Base-by-base conservation (phyloP, 345 rosid genomes). In the Citrus unshiu region DNA sequence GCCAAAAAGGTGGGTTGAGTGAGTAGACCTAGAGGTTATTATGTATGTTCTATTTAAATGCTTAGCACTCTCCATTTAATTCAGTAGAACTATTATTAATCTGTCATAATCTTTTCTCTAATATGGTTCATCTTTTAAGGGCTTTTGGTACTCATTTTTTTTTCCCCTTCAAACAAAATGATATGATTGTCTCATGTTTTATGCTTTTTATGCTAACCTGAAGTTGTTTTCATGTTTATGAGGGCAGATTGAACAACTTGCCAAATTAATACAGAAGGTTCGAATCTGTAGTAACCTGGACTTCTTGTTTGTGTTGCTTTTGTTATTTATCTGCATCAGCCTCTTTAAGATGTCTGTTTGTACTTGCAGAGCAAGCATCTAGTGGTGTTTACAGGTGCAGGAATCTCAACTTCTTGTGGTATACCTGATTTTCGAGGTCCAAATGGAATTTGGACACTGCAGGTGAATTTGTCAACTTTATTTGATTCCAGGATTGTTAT, bases 401-500 rank as follows among this genome's bases (percentile, higher is more conserved):
- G 99, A 80, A 94, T 94, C 83, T 96, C 99, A 73, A 94, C 99
- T 59, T 91, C 99, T 79, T 92, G 99, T 82, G 97, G 99, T 58
- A 96, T 96, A 77, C 98, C 99, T 79, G 97, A 96, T 86, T 93
- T 96, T 85, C 88, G 99, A 81, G 98, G 98, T 71, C 99, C 99
- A 66, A 90, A 90, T 78, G 99, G 99, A 80, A 94, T 96, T 77
- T 96, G 99, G 99, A 96, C 99, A 18, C 73, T 96, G 56, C 98
- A 96, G 98, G 98, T 94, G 79, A 78, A 75, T 54, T 77, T 70
- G 6, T 77, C 49, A 73, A 54, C 16, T 78, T 68, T 66, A 13
- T 71, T 37, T 78, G 62, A 32, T n/a, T 9, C 37, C 8, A 61
- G 43, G 71, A 61, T 25, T 35, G 34, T 56, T 37, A 14, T 78